These are phyloP conservation scores for Asterochloris erici DNA, from an alignment of 139 green algal genomes.

Conservation along the genomic window DNA sequence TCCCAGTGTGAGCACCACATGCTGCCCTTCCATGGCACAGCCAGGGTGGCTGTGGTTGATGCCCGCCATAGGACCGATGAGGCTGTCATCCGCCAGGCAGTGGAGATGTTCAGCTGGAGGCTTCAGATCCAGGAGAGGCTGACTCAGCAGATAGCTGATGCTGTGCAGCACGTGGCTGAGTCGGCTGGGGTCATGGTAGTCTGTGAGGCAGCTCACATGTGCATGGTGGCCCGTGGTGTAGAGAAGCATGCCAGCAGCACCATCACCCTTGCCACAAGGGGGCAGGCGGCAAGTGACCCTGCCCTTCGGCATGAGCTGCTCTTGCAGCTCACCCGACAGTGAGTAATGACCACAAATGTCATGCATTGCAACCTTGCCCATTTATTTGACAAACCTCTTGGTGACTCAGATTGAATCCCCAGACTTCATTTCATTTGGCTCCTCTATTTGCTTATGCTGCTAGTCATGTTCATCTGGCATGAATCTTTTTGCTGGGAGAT, in stretches of 20 bases:
- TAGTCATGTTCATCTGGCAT: no score
- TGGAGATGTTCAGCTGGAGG: conserved; percentile 56
- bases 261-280: conserved; percentile 53
- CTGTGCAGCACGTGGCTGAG: conserved; percentile 36
- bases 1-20: conserved; percentile 96
- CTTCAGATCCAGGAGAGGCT: conserved; percentile 87
- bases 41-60: conserved; percentile 50
- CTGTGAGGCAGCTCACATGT: conserved; percentile 89
- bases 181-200: conserved; percentile 69
- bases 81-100: conserved; percentile 17
- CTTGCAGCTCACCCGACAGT: neutral
- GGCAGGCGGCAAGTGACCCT: conserved; percentile 34
- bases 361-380: no score
- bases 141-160: conserved; percentile 79
- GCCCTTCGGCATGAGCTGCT: conserved; percentile 27
- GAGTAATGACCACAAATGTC: no score
- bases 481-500: no score
- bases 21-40: conserved; percentile 89
- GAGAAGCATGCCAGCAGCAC: conserved; percentile 83
- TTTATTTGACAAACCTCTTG: no score
- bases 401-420: no score
- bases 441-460: no score
- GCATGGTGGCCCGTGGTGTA: conserved; percentile 94
- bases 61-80: no score
- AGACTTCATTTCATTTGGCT: no score